phyloP scores from a whole-genome alignment of 768 basidiomycete genomes.

The Agaricus subrufescens region DNA sequence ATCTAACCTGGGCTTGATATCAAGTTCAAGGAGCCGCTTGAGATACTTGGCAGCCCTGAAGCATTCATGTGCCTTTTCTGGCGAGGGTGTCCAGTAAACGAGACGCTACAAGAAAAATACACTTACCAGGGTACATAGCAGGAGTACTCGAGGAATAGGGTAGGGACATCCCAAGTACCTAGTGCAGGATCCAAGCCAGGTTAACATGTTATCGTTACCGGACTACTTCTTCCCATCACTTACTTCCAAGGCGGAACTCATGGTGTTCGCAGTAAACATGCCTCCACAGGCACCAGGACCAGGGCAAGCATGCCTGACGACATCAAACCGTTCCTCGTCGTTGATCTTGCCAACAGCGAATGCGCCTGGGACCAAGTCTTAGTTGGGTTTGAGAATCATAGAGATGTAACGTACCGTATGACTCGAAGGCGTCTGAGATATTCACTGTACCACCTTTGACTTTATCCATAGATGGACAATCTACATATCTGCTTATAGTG shows the following conservation, averaged over 20 bases:
- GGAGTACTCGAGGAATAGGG: constrained; percentile 81
- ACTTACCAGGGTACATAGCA: constrained; percentile 62
- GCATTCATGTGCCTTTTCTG: constrained; percentile 83
- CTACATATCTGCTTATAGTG: constrained; percentile 23
- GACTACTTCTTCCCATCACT: neutral
- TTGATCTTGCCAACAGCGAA: constrained; percentile 71
- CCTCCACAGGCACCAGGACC: constrained; percentile 83
- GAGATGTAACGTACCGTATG: constrained; percentile 49
- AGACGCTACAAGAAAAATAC: neutral
- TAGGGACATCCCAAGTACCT: constrained; percentile 77
- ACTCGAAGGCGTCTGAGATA: constrained; percentile 82
- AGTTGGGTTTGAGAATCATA: neutral
- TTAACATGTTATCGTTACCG: neutral
- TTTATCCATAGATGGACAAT: constrained; percentile 76
- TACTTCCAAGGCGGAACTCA: constrained; percentile 80
- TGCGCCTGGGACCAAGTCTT: constrained; percentile 45
- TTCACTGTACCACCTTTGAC: constrained; percentile 80
- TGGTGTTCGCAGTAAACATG: constrained; percentile 90
- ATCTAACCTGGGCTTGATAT: constrained; percentile 72
- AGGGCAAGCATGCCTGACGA: constrained; percentile 82
- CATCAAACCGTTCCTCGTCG: constrained; percentile 79
- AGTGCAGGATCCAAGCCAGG: neutral
- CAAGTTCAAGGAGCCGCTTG: constrained; percentile 66
- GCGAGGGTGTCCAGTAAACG: neutral
- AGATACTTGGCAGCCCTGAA: constrained; percentile 73